phyloP scores from a whole-genome alignment of 345 rosid genomes.

The Jatropha curcas region DNA sequence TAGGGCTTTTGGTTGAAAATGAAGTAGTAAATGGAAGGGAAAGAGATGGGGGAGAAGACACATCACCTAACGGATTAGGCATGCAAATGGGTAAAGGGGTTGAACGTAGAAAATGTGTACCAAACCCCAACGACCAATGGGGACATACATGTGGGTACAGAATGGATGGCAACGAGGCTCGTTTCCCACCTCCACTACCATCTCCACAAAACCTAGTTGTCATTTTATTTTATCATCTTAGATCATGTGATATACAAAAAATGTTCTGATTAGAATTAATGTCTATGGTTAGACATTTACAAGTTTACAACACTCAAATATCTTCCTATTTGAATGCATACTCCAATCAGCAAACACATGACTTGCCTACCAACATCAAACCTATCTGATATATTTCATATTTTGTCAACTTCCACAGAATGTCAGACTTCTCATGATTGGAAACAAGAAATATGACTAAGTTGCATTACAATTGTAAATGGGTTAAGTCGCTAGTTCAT shows the following conservation, averaged over 20 bases:
- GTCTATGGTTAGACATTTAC: too few relatives aligned
- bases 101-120: conserved; percentile 11
- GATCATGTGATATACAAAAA: too few relatives aligned
- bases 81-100: not conserved
- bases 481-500: too few relatives aligned
- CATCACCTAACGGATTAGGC: not conserved
- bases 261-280: too few relatives aligned
- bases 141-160: conserved; percentile 32
- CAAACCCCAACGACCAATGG: conserved; percentile 29
- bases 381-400: too few relatives aligned
- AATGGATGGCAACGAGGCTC: conserved; percentile 28
- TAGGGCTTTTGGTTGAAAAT: too few relatives aligned
- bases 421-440: too few relatives aligned
- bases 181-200: conserved; percentile 22
- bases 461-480: too few relatives aligned
- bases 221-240: not conserved
- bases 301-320: too few relatives aligned
- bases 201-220: not conserved
- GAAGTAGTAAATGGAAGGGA: not conserved
- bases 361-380: not conserved
- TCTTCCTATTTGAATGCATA: too few relatives aligned
- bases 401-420: not conserved
- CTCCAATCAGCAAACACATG: conserved; percentile 7
- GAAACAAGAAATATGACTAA: too few relatives aligned
- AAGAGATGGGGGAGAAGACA: not conserved